phyloP scores from a whole-genome alignment of 2,329 filamentous ascomycete genomes.

The Apiospora saccharicola region DNA sequence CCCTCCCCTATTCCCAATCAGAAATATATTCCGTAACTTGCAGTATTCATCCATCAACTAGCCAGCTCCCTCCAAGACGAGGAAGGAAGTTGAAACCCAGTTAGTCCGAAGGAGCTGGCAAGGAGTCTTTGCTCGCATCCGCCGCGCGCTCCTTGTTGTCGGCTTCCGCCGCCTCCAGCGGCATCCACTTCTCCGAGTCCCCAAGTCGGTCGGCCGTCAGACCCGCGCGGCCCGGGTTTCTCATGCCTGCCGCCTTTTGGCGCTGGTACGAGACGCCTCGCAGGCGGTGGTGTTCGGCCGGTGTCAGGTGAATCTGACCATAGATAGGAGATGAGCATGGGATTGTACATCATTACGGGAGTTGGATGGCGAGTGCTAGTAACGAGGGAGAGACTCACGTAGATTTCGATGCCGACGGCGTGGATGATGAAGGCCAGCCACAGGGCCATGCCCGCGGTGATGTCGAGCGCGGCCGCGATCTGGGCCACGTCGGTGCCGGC shows the following conservation, averaged over 20 bases:
- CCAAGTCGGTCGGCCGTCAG: slow-evolving; percentile 49
- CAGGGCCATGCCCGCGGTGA: slow-evolving; percentile 58
- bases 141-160: background rate
- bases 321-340: background rate
- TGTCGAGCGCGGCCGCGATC: slow-evolving; percentile 51
- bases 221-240: slow-evolving; percentile 55
- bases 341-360: too few relatives aligned
- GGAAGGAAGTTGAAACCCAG: too few relatives aligned
- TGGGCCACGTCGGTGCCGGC: slow-evolving; percentile 37
- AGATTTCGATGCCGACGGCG: slow-evolving; percentile 55
- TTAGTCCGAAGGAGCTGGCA: background rate
- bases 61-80: background rate
- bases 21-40: background rate
- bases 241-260: slow-evolving; percentile 61
- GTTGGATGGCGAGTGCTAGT: too few relatives aligned
- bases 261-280: slow-evolving; percentile 63
- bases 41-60: background rate
- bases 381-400: slow-evolving; percentile 44
- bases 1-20: background rate
- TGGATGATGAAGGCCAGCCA: slow-evolving; percentile 64
- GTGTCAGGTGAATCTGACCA: slow-evolving; percentile 57
- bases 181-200: slow-evolving; percentile 23
- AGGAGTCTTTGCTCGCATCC: background rate
- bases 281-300: slow-evolving; percentile 60
- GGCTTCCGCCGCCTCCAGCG: background rate